Evolutionary conservation across 2,329 filamentous ascomycete genomes (phyloP).

Genomic region (Pezicula carpinea): DNA sequence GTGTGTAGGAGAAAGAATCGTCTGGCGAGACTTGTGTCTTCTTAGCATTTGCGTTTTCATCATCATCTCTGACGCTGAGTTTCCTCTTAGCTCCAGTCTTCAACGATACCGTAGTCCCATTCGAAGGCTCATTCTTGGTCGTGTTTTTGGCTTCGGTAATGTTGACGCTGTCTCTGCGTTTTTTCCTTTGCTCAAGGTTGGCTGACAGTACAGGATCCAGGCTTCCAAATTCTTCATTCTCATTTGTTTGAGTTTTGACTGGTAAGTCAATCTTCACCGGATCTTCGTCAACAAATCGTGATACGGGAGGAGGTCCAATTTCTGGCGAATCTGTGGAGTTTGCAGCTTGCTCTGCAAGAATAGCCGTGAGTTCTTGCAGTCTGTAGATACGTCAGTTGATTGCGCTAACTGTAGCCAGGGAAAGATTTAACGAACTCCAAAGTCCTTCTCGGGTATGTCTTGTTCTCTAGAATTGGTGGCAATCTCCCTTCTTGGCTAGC

Average conservation of each 20-base stretch:
- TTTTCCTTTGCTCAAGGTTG: constrained; percentile 30
- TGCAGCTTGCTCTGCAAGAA: constrained; percentile 16
- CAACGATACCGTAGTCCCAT: constrained; percentile 21
- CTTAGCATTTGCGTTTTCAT: constrained; percentile 34
- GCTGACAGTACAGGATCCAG: constrained; percentile 23
- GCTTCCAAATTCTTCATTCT: constrained; percentile 13
- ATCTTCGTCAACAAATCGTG: constrained; percentile 53
- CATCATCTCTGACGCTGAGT: constrained; percentile 49
- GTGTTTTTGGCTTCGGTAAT: constrained; percentile 12
- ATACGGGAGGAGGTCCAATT: constrained; percentile 59
- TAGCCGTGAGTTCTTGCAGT: constrained; percentile 23
- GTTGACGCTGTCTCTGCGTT: constrained; percentile 25
- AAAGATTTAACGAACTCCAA: constrained; percentile 51
- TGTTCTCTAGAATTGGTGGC: constrained; percentile 66
- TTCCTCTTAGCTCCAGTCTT: constrained; percentile 56
- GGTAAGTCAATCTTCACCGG: constrained; percentile 50
- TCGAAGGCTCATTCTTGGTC: constrained; percentile 7
- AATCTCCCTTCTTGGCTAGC: constrained; percentile 38
- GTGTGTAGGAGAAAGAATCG: constrained; percentile 19
- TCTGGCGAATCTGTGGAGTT: constrained; percentile 59
- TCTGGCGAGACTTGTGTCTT: constrained; percentile 22
- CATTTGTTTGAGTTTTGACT: constrained; percentile 11
- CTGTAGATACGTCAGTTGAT: constrained; percentile 29
- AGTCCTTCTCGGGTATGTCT: constrained; percentile 61
- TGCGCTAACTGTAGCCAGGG: constrained; percentile 5